A percentile compares a stretch with the other conserved stretches of the same genome.
phyloP scores from a whole-genome alignment of 441 rosid species.

The Arabidopsis hybrid region DNA sequence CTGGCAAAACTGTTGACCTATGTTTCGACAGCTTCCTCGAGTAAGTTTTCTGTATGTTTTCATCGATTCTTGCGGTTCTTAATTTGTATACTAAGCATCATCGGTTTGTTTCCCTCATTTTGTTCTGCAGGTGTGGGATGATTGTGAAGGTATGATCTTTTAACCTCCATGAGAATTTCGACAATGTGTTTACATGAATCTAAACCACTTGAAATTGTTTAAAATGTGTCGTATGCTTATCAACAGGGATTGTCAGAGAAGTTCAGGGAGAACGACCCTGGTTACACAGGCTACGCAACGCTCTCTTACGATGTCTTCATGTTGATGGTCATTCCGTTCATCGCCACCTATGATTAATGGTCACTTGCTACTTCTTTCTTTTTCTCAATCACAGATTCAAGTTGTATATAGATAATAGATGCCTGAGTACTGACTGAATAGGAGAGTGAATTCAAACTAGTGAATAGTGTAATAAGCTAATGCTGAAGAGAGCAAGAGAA shows the following conservation, averaged over 20 bases:
- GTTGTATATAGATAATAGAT: slow-evolving; percentile 8
- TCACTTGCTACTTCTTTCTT: neutral
- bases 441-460: slow-evolving; percentile 16
- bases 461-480: neutral
- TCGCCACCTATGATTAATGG: slow-evolving; percentile 56
- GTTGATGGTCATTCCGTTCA: slow-evolving; percentile 66
- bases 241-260: slow-evolving; percentile 71
- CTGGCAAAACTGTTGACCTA: slow-evolving; percentile 54
- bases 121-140: slow-evolving; percentile 67
- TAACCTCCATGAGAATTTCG: neutral
- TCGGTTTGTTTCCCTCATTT: too few relatives aligned
- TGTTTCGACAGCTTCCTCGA: slow-evolving; percentile 69
- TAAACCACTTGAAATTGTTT: slow-evolving; percentile 4
- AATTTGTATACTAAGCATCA: too few relatives aligned
- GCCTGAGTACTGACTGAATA: neutral
- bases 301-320: slow-evolving; percentile 62
- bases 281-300: slow-evolving; percentile 58
- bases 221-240: neutral
- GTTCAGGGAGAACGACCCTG: slow-evolving; percentile 67
- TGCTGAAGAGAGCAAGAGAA: neutral
- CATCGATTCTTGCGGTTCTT: neutral
- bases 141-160: slow-evolving; percentile 58
- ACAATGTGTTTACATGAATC: neutral
- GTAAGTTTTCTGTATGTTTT: slow-evolving; percentile 49
- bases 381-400: neutral